Evolutionary conservation across 1,284 basidiomycete species (phyloP).

Genomic region (Moniliophthora roreri): DNA sequence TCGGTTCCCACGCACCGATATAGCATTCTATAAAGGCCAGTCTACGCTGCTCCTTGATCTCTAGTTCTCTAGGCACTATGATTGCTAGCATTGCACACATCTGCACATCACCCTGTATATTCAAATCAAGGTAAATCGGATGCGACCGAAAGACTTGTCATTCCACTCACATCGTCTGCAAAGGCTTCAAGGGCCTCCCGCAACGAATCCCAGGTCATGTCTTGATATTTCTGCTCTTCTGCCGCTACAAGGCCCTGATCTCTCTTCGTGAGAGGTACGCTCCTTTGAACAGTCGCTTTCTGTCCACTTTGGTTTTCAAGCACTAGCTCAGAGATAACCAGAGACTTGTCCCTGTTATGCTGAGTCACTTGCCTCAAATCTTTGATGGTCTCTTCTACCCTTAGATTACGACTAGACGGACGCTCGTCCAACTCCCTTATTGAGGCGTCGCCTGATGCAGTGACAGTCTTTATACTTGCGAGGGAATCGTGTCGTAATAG

Average conservation of each 20-base stretch:
- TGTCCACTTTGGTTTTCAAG: slow-evolving; percentile 1
- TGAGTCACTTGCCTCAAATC: slow-evolving; percentile 22
- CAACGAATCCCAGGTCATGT: slow-evolving; percentile 57
- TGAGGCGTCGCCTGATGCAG: slow-evolving; percentile 40
- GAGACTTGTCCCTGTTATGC: slow-evolving; percentile 22
- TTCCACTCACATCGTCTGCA: slow-evolving; percentile 52
- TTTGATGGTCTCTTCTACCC: slow-evolving; percentile 25
- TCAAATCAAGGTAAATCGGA: background rate
- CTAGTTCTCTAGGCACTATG: slow-evolving; percentile 57
- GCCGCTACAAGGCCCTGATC: slow-evolving; percentile 38
- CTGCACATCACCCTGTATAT: slow-evolving; percentile 66
- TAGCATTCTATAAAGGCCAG: slow-evolving; percentile 66
- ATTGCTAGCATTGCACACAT: slow-evolving; percentile 71
- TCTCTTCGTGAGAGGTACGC: slow-evolving; percentile 3
- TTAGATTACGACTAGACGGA: slow-evolving; percentile 5
- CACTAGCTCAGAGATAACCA: slow-evolving; percentile 26
- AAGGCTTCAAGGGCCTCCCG: slow-evolving; percentile 58
- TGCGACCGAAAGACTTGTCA: background rate
- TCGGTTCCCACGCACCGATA: slow-evolving; percentile 51
- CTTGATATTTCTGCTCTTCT: slow-evolving; percentile 52
- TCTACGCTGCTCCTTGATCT: slow-evolving; percentile 40
- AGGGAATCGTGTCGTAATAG: slow-evolving; percentile 46
- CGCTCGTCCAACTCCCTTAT: slow-evolving; percentile 32
- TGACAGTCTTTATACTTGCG: slow-evolving; percentile 71
- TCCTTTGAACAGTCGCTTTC: background rate